Evolutionary conservation across 169 alveolate genomes (phyloP).

Genomic region (Plasmodium coatneyi): DNA sequence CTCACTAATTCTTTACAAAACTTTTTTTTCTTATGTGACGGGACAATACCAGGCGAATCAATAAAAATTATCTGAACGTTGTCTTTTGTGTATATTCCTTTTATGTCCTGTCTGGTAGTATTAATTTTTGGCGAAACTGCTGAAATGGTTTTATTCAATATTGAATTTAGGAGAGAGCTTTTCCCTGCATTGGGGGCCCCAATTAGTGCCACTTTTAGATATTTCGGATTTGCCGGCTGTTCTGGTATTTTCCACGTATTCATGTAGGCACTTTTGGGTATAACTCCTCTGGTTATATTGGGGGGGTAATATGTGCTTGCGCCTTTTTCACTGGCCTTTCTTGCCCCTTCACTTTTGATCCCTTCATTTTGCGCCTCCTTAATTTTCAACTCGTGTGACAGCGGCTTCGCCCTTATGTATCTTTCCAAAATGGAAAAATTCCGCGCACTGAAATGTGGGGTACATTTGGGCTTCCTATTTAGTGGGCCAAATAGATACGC

Average conservation of each 20-base stretch:
- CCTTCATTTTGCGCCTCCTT: constrained; percentile 10
- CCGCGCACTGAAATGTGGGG: neutral
- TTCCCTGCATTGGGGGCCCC: constrained; percentile 92
- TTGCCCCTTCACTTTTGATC: neutral
- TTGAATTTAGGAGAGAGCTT: constrained; percentile 88
- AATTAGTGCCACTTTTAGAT: constrained; percentile 82
- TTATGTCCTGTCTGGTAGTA: constrained; percentile 87
- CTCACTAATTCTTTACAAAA: constrained; percentile 86
- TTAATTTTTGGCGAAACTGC: constrained; percentile 91
- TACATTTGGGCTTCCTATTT: neutral
- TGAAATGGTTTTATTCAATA: constrained; percentile 83
- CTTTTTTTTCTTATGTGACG: constrained; percentile 85
- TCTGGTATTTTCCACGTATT: constrained; percentile 80
- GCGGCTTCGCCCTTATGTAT: constrained; percentile 73
- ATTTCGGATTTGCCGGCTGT: constrained; percentile 79
- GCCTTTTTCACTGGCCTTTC: constrained; percentile 20
- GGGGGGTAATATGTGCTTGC: constrained; percentile 64
- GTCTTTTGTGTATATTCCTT: constrained; percentile 82
- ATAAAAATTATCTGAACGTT: constrained; percentile 86
- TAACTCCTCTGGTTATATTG: constrained; percentile 72
- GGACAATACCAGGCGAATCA: constrained; percentile 90
- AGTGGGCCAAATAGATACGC: neutral
- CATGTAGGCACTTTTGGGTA: constrained; percentile 75
- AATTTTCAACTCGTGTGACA: constrained; percentile 51
- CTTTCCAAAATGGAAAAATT: constrained; percentile 66